Evolutionary conservation across 1,284 basidiomycete species (phyloP), one percentile per base, ranked within the genome.

Genomic region (Austroboletus olivaceoglutinosus): DNA sequence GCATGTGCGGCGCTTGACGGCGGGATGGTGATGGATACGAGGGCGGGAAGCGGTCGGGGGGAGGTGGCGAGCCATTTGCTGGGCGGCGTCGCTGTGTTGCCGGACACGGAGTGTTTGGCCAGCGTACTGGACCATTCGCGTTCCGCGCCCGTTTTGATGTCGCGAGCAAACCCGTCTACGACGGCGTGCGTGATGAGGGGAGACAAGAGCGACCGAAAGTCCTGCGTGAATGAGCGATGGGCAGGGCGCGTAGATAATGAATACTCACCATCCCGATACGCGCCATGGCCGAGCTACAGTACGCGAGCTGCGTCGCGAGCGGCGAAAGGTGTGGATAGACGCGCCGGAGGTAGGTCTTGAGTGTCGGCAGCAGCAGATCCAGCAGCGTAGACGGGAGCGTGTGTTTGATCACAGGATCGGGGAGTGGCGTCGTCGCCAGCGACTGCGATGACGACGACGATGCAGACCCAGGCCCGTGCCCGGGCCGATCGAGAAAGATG

Each of bases 251-350:
- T 31, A 34, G 18, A 37, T 34, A 11, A 27, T 16, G 22, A 27
- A 34, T n/a, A 57, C 68, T 15, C 41, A 67, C 65, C 68, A 95
- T 78, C 1, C 93, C 93, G n/a, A 93, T 81, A n/a, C 93, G 83
- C 0, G 90, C 80, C 63, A 96, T 95, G 0, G 93, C 92, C n/a
- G 86, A 83, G 5, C 91, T 85, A 65, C 93, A 96, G 70, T 97
- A 97, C 10, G 90, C 89, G 41, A 98, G 80, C 62, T 97, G 94
- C 0, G 93, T 94, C 47, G 95, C 81, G 43, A 97, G 78, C 9
- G 93, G 88, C 1, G 88, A 85, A 43, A 96, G 80, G 47, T 77
- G 75, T 0, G 77, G 71, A 63, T 84, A 63, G 48, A 76, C 61
- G 54, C 15, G 58, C 4, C 70, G 80, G 23, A 87, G 74, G 36